phyloP scores from a whole-genome alignment of 805 yeast species.

The Babjeviella inositovora region DNA sequence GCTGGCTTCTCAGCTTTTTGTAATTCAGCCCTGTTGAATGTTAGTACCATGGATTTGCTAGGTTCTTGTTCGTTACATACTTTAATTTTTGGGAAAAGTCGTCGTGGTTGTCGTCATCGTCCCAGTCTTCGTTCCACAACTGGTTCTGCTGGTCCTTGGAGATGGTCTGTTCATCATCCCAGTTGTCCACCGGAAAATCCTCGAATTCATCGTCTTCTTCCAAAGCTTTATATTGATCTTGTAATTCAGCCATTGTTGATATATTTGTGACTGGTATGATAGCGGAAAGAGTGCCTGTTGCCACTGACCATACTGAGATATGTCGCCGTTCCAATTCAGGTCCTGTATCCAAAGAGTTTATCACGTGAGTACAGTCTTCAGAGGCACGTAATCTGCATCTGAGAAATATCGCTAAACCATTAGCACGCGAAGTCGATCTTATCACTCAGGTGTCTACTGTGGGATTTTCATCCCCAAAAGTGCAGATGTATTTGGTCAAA shows the following conservation, averaged over 20 bases:
- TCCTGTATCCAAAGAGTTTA: neutral
- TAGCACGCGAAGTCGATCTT: no score
- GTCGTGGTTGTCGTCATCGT: constrained; percentile 85
- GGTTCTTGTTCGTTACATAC: constrained; percentile 12
- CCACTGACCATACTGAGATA: constrained; percentile 1
- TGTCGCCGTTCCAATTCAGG: neutral
- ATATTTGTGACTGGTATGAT: no score
- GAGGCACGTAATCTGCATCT: constrained; percentile 1
- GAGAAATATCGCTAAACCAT: neutral
- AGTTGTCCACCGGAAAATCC: constrained; percentile 86
- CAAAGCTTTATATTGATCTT: constrained; percentile 36
- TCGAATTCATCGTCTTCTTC: constrained; percentile 97
- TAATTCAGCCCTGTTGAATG: constrained; percentile 5
- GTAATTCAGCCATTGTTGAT: constrained; percentile 3
- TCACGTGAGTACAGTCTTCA: constrained; percentile 1
- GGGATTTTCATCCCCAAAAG: no score
- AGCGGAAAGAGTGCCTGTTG: no score
- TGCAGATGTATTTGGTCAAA: no score
- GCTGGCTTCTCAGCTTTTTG: constrained; percentile 9
- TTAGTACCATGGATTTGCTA: neutral
- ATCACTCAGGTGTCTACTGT: no score
- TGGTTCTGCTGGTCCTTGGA: constrained; percentile 35
- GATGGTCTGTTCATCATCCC: constrained; percentile 47
- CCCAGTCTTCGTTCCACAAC: constrained; percentile 98
- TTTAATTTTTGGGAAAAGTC: constrained; percentile 67